phyloP scores from a whole-genome alignment of 805 yeast species.

The Blastobotrys robertii region DNA sequence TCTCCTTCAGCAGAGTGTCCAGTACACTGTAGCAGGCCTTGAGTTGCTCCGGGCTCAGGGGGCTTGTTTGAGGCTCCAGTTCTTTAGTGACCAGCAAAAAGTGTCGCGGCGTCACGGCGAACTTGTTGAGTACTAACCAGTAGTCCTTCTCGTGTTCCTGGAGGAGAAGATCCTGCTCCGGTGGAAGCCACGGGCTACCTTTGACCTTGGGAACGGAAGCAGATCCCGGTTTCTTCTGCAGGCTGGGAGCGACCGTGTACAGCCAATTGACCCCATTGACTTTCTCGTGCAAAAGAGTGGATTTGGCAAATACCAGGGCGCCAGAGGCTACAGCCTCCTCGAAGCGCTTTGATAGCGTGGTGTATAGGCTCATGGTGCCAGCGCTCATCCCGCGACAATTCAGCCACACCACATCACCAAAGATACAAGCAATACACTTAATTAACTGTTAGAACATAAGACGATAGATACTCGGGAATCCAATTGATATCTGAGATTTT shows the following conservation, averaged over 20 bases:
- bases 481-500: no score
- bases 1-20: slow-evolving; percentile 34
- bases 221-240: slow-evolving; percentile 26
- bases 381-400: no score
- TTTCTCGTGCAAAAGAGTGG: slow-evolving; percentile 30
- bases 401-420: no score
- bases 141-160: slow-evolving; percentile 40
- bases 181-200: slow-evolving; percentile 62
- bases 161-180: slow-evolving; percentile 67
- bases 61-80: slow-evolving; percentile 60
- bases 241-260: slow-evolving; percentile 29
- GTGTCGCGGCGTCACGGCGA: slow-evolving; percentile 74
- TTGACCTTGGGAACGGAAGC: slow-evolving; percentile 5
- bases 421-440: no score
- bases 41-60: slow-evolving; percentile 65
- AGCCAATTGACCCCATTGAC: slow-evolving; percentile 25
- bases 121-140: slow-evolving; percentile 72
- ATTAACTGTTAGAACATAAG: no score
- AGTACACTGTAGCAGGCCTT: slow-evolving; percentile 48
- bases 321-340: slow-evolving; percentile 39
- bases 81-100: slow-evolving; percentile 68
- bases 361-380: no score
- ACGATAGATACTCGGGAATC: no score
- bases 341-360: slow-evolving; percentile 22
- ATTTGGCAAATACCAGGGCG: slow-evolving; percentile 42